A percentile compares a stretch with the other conserved stretches of the same genome.
Evolutionary conservation across 805 yeast genomes (phyloP).

Genomic region (Ogataea pilisensis): DNA sequence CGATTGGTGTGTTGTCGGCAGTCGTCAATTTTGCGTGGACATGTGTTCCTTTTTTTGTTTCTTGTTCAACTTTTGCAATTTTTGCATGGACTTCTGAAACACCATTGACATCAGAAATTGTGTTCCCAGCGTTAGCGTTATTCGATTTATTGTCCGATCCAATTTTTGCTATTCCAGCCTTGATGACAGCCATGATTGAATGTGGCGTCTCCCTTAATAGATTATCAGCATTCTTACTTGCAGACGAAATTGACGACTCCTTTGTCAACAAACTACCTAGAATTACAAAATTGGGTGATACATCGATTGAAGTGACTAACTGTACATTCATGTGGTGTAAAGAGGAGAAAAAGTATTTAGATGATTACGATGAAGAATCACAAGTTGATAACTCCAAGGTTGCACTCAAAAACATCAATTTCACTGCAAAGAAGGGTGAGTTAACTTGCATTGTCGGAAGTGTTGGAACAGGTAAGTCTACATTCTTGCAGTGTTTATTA

Average conservation of each 20-base stretch:
- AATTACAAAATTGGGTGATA: slow-evolving; percentile 23
- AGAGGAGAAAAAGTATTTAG: slow-evolving; percentile 10
- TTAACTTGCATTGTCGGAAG: slow-evolving; percentile 60
- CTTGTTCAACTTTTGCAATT: slow-evolving; percentile 55
- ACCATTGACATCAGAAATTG: slow-evolving; percentile 63
- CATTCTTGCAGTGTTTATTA: slow-evolving; percentile 48
- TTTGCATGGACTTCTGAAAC: slow-evolving; percentile 41
- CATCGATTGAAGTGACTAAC: slow-evolving; percentile 41
- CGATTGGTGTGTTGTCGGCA: slow-evolving; percentile 45
- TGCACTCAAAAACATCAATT: slow-evolving; percentile 47
- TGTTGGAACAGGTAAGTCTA: slow-evolving; percentile 67
- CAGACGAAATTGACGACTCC: slow-evolving; percentile 38
- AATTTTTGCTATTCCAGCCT: slow-evolving; percentile 52
- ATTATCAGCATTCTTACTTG: slow-evolving; percentile 43
- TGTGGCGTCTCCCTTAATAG: slow-evolving; percentile 55
- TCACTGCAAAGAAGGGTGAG: slow-evolving; percentile 47
- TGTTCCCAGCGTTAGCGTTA: slow-evolving; percentile 63
- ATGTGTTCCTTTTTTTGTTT: slow-evolving; percentile 60
- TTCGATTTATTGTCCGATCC: slow-evolving; percentile 58
- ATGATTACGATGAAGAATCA: slow-evolving; percentile 40
- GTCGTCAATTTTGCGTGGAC: slow-evolving; percentile 54
- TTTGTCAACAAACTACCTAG: slow-evolving; percentile 26
- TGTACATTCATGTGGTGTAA: slow-evolving; percentile 51
- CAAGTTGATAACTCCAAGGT: slow-evolving; percentile 30
- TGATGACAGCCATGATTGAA: slow-evolving; percentile 55